Base-by-base conservation (phyloP, 352 stramenopile genomes). In the Halophytophthora batemanensis region DNA sequence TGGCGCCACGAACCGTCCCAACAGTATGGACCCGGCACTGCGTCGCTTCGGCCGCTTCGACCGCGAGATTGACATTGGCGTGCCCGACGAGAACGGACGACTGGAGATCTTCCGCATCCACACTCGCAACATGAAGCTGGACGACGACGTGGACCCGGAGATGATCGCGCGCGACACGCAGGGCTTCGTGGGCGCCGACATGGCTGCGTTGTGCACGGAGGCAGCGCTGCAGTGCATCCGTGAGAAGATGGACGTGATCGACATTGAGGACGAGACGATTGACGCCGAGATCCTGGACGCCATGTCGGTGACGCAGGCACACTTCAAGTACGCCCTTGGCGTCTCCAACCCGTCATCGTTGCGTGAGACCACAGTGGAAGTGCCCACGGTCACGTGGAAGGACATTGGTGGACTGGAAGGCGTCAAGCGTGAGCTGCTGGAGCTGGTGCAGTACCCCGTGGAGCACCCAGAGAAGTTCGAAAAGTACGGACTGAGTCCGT, bases 241-340 rank as follows among this genome's bases (percentile, higher is more conserved):
- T 33, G 97, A 99, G 71, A 99, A 99, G 87, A 99, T 99, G 97
- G 97, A 99, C 71, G 86, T 99, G 47, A 99, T 99, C 65, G 97
- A 99, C 69, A 99, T 99, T 70, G 97, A 99, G 61, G 97, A 99
- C 50, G 97, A 99, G 56, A 93, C 86, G 44, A 99, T 99, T 71
- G 97, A 99, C 71, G 97, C 96, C 2, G 96, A 99, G 69, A 97
- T 99, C 46, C 82, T 99, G 56, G 96, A 99, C 71, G 95, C 92
- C 31, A 99, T 99, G 95, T 86, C 96, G 49, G 97, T 99, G 28
- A 98, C 87, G 39, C 88, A 98, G 74, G 96, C 98, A 23, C 96
- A 99, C 76, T 99, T 99, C 79, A 98, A 98, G 72, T 98, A 98
- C 79, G 97, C 98, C 1, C 72, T 99, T 15, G 90, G 90, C 25